Evolutionary conservation across 164 flowering plant species (phyloP), one percentile per base, ranked within the genome.

Genomic region (Tetrastigma voinierianum): DNA sequence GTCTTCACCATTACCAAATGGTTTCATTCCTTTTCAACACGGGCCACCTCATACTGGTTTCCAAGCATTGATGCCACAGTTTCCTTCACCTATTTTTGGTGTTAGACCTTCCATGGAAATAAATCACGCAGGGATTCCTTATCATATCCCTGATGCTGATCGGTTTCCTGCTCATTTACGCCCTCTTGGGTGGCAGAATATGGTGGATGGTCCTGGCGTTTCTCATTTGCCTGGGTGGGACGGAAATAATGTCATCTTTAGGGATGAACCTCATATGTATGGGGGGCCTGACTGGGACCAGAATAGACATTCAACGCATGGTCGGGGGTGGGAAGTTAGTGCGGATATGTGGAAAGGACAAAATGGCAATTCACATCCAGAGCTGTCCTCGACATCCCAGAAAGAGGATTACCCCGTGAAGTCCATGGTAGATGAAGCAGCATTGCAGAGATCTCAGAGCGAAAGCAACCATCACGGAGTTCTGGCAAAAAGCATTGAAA

Each of bases 211-310:
- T 19, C 58, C 88, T 17, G 80, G 77, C 23, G 81, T 85, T 54
- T 77, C 87, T 57, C 89, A 82, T 48, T 63, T 93, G 65, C 88
- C 82, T 82, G 93, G 87, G 61, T 93, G 98, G 97, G 93, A 87
- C 77, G 81, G 83, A 44, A 85, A 53, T 74, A 90, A 80, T 73
- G 81, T 84, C 64, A 72, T 72, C 54, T 82, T 80, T 59, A 82
- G 91, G 73, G 89, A 90, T 61, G 90, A 83, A 58, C 57, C 88
- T 53, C 86, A 76, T 71, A 69, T 83, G 66, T 89, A 79, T 75
- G 85, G 81, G n/a, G 84, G 85, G 44, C 64, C 77, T 43, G 93
- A 85, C 13, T 91, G 95, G 95, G 91, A 89, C 64, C 86, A 74
- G 69, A 84, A 72, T 54, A 80, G 97, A 65, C 82, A 74, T 51